Conservation (phyloP, 2,329 filamentous ascomycete species). For the Fusarium neocosmosporiellum region DNA sequence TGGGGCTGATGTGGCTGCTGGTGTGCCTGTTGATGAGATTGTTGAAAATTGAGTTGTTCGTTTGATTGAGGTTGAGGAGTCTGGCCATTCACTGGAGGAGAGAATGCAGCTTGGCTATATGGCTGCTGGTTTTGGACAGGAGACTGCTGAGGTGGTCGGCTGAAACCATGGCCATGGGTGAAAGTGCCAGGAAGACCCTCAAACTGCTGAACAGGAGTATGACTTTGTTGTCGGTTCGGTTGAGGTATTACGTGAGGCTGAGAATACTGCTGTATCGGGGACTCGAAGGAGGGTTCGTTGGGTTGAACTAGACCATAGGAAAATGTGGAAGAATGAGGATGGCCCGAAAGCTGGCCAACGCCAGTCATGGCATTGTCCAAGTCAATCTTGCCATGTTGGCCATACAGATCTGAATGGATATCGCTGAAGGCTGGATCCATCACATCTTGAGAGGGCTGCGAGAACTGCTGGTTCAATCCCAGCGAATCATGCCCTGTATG, state of each 20-base stretch:
- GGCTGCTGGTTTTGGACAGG: slow-evolving; percentile 45
- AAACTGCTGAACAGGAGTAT: slow-evolving; percentile 50
- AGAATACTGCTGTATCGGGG: slow-evolving; percentile 47
- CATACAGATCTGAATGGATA: slow-evolving; percentile 52
- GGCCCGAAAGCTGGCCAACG: slow-evolving; percentile 47
- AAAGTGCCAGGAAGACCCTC: slow-evolving; percentile 43
- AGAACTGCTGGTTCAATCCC: slow-evolving; percentile 49
- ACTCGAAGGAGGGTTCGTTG: slow-evolving; percentile 47
- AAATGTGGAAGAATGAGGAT: slow-evolving; percentile 50
- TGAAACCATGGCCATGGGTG: slow-evolving; percentile 41
- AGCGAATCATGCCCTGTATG: slow-evolving; percentile 47
- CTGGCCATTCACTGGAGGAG: slow-evolving; percentile 43
- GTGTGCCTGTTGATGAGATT: slow-evolving; percentile 36
- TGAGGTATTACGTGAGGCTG: slow-evolving; percentile 50
- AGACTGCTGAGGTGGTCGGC: slow-evolving; percentile 44
- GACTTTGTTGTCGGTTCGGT: slow-evolving; percentile 46
- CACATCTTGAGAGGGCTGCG: slow-evolving; percentile 49
- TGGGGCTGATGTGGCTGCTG: slow-evolving; percentile 32
- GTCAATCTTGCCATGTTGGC: slow-evolving; percentile 49
- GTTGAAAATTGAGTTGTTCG: slow-evolving; percentile 37
- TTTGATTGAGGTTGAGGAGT: slow-evolving; percentile 40
- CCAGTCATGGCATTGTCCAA: slow-evolving; percentile 44
- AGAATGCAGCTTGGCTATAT: slow-evolving; percentile 41
- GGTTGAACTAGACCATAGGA: slow-evolving; percentile 49
- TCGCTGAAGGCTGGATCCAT: slow-evolving; percentile 52